Evolutionary conservation across 2,329 filamentous ascomycete species (phyloP).

Genomic region (Harringtonia lauricola): DNA sequence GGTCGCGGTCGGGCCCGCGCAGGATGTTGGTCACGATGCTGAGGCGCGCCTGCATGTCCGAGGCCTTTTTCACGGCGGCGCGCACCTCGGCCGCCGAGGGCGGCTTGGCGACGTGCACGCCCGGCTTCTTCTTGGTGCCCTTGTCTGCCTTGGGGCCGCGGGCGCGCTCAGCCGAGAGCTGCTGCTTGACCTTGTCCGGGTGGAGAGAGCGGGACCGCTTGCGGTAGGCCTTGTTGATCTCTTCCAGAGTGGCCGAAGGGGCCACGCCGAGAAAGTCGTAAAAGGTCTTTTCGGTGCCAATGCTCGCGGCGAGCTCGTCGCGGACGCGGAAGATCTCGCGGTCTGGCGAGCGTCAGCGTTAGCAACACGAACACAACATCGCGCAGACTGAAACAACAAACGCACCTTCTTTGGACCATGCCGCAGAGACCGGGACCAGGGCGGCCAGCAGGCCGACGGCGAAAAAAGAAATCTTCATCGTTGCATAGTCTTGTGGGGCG

Average conservation of each 20-base stretch:
- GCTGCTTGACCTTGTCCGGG: conserved; percentile 89
- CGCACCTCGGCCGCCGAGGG: conserved; percentile 67
- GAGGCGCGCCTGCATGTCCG: conserved; percentile 73
- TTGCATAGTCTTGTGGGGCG: conserved; percentile 31
- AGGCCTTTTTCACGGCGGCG: conserved; percentile 68
- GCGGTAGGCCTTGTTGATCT: conserved; percentile 89
- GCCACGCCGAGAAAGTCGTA: conserved; percentile 84
- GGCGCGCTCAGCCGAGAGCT: conserved; percentile 61
- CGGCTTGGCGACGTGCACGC: conserved; percentile 55
- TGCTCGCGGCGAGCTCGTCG: conserved; percentile 68
- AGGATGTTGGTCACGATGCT: conserved; percentile 80
- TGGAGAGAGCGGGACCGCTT: conserved; percentile 76
- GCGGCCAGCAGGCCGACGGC: conserved; percentile 59
- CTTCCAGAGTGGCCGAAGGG: conserved; percentile 64
- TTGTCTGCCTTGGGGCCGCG: conserved; percentile 36
- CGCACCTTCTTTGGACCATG: conserved; percentile 80
- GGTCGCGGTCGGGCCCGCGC: conserved; percentile 65
- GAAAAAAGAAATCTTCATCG: conserved; percentile 61
- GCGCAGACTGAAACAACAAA: too few relatives aligned
- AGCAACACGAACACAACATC: conserved; percentile 1
- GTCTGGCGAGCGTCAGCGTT: conserved; percentile 39
- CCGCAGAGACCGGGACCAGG: conserved; percentile 54
- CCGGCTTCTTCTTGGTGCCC: conserved; percentile 37
- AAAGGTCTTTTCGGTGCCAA: conserved; percentile 75
- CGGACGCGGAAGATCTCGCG: conserved; percentile 95